Base-by-base conservation (phyloP, 2,329 filamentous ascomycete genomes). In the Penicillium sp. region DNA sequence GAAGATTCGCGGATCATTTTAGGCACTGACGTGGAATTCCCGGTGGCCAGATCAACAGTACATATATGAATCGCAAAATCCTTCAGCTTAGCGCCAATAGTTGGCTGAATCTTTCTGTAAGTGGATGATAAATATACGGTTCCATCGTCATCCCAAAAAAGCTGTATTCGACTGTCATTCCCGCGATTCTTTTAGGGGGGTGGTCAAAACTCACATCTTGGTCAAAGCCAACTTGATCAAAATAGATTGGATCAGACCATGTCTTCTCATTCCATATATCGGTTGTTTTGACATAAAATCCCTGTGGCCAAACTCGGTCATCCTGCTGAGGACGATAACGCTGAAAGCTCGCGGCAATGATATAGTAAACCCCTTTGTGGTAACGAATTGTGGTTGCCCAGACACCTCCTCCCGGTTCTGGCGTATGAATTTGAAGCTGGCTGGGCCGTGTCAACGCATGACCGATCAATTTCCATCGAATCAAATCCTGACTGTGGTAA, bases 231-330 rank as follows among this genome's bases (percentile, higher is more conserved):
- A 79, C 74, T 43, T 82, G 79, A 51, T 84, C 82, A 60, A 84
- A 82, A 58, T 79, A 82, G 0, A 82, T 69, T 0, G 81, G 81
- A 45, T 84, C 80, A 5, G 79, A 81, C 82, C 82, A 84, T 4
- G 76, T 72, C 7, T 59, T 67, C 0, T 78, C 75, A 43, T 82
- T 75, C 77, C 78, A 81, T n/a, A 83, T 83, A 55, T 84, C 75
- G 11, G 76, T 72, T 0, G 80, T 84, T 57, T 72, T 78, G 2
- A 84, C 79, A 50, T 82, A 84, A 60, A 85, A 85, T 0, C 82
- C 82, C 0, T 79, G 70, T 0, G 80, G 81, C 59, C 80, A 82
- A 21, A 81, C 78, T 0, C 79, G 72, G 55, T 83, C 78, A 66
- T 79, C 71, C 33, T 68, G 36, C 44, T 73, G 69, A 4, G 77